Evolutionary conservation across 2,329 filamentous ascomycete genomes (phyloP), one percentile per base, ranked within the genome.

Genomic region (Zelopaecilomyces penicillatus): DNA sequence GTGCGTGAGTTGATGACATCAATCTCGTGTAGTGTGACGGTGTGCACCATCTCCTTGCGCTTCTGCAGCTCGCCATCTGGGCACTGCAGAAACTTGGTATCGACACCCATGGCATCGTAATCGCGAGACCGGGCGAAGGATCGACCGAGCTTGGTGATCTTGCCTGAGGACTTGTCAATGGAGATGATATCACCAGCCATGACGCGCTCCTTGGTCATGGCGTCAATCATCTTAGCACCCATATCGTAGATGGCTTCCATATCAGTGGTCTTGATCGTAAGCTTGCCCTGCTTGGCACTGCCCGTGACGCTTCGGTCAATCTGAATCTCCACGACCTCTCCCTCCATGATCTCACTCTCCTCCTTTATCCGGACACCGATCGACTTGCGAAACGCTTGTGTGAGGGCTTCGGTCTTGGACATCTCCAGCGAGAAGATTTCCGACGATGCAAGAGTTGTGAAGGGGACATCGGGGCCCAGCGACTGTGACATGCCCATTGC

Each of bases 201-300:
- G 53, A 98, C 88, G 58, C 94, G 91, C 73, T 98, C 93, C 69
- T 97, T 97, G 54, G 90, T 96, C 89, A 98, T 96, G 53, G 89
- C 89, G 63, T 98, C 93, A 54, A 98, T 98, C 93, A 98, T 97
- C 71, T 97, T 97, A 54, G 86, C 91, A 53, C 93, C 93, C 90
- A 98, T 96, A 60, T 98, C 93, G 70, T 97, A 98, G 54, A 98
- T 87, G 9, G 93, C 95, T 69, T 98, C 93, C 93, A 98, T 98
- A 65, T 98, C 93, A 47, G 91, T 97, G 8, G 93, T 98, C 72
- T 98, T 98, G 72, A 98, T 95, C 19, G 93, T 98, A 52, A 98
- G 82, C 69, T 98, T 98, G 60, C 93, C 93, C 74, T 96, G 91
- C 75, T 97, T 98, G 60, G 93, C 94, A 54, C 86, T 87, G 40